Conservation (phyloP, 331 rosid species). For the Phaseolus coccineus region DNA sequence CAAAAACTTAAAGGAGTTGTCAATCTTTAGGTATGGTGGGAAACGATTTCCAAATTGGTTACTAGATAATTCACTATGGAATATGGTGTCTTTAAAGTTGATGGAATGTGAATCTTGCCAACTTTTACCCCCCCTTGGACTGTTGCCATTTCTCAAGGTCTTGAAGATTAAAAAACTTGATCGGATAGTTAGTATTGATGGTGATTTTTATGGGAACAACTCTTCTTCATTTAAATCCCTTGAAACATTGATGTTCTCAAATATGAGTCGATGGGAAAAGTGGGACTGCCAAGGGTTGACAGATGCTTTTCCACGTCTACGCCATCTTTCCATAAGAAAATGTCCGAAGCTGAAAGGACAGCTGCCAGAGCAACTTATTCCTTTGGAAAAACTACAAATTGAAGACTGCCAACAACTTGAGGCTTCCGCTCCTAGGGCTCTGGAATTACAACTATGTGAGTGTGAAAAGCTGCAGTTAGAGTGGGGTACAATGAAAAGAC, state of each 20-base stretch:
- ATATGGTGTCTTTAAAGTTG: not conserved
- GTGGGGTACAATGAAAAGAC: too few relatives aligned
- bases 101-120: not conserved
- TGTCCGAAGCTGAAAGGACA: slow-evolving; percentile 5
- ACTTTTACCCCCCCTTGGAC: not conserved
- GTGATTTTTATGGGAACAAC: not conserved
- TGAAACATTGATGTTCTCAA: not conserved
- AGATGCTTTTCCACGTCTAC: not conserved
- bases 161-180: not conserved
- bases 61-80: not conserved
- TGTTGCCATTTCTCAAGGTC: not conserved
- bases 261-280: not conserved
- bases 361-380: not conserved
- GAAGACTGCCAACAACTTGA: not conserved
- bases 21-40: not conserved
- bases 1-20: not conserved
- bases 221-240: not conserved
- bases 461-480: too few relatives aligned
- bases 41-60: not conserved
- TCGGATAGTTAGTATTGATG: not conserved
- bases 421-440: not conserved
- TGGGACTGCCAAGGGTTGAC: not conserved
- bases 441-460: too few relatives aligned
- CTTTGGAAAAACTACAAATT: not conserved
- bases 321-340: not conserved